Evolutionary conservation across 2,329 filamentous ascomycete species (phyloP), one percentile per base, ranked within the genome.

Genomic region (Cytospora mali): DNA sequence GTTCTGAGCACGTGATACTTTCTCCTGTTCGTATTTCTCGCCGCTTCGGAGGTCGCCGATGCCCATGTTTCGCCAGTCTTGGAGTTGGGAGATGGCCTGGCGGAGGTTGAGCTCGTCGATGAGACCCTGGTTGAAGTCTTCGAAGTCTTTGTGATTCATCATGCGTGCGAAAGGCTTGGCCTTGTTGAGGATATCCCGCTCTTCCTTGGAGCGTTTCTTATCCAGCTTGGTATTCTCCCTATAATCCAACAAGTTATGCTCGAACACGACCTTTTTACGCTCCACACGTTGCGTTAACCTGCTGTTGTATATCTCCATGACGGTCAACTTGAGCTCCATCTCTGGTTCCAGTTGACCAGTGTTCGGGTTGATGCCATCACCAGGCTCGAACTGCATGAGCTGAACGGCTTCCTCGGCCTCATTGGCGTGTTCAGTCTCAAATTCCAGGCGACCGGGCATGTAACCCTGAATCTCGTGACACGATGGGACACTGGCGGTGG

Each of bases 401-500:
- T 99, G 95, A 2, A 99, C 95, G 0, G 94, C 94, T 77, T 98
- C 96, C 78, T 99, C 95, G 0, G 95, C 95, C 71, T 99, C 95
- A 71, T 99, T 99, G 71, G 94, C 91, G 73, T 97, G 95, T 71
- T 99, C 95, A 0, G 92, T 97, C 80, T 99, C 95, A 67, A 99
- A 99, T 72, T 99, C 95, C 67, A 99, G 77, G 48, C 95, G 92
- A 51, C 95, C 95, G 3, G 95, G 95, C 95, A 99, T 99, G 75
- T 96, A 99, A 3, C 95, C 95, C 76, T 97, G 93, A 42, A 99
- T 95, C 76, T 99, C 95, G 79, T 99, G 95, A 75, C 95, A 99
- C 35, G 93, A 90, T 0, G 95, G 95, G 3, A 97, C 93, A 79
- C 91, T 96, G 10, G 93, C 93, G 0, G 94, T 98, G 0, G 95